Evolutionary conservation across 768 basidiomycete species (phyloP).

Genomic region (Podaxis sp.): DNA sequence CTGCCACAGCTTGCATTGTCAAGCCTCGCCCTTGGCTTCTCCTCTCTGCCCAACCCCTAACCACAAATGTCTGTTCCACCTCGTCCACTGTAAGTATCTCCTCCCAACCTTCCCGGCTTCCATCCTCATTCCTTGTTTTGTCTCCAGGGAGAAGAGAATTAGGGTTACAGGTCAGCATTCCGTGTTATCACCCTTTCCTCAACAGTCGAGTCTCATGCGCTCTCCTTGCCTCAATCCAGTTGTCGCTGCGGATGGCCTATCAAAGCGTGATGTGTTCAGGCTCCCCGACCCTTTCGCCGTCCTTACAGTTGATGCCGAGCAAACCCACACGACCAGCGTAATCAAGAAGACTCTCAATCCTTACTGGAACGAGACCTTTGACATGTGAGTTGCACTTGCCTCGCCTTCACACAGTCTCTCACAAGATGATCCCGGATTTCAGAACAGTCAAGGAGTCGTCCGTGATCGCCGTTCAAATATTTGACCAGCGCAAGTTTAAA

Average conservation of each 20-base stretch:
- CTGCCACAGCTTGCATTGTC: constrained; percentile 11
- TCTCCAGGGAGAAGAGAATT: constrained; percentile 65
- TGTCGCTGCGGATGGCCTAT: constrained; percentile 92
- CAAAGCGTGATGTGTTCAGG: constrained; percentile 94
- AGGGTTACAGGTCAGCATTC: constrained; percentile 67
- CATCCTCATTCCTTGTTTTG: constrained; percentile 6
- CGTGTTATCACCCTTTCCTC: background rate
- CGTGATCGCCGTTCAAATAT: constrained; percentile 96
- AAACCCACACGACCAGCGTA: constrained; percentile 94
- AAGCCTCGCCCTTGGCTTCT: constrained; percentile 1
- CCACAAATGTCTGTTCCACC: constrained; percentile 46
- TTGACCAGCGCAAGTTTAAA: constrained; percentile 99
- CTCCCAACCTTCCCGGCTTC: background rate
- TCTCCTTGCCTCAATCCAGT: constrained; percentile 45
- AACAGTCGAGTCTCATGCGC: background rate
- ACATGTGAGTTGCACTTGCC: constrained; percentile 63
- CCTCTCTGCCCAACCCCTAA: background rate
- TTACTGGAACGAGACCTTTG: constrained; percentile 98
- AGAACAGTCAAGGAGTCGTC: constrained; percentile 98
- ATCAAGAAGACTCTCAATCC: constrained; percentile 96
- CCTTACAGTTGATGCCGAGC: constrained; percentile 96
- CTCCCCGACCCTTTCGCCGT: constrained; percentile 98
- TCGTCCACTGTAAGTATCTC: constrained; percentile 41
- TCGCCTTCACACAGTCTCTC: constrained; percentile 14
- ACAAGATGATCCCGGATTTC: constrained; percentile 6